These are phyloP conservation scores for Xylaria intraflava DNA, from an alignment of 495 filamentous ascomycete genomes.

Conservation along the genomic window DNA sequence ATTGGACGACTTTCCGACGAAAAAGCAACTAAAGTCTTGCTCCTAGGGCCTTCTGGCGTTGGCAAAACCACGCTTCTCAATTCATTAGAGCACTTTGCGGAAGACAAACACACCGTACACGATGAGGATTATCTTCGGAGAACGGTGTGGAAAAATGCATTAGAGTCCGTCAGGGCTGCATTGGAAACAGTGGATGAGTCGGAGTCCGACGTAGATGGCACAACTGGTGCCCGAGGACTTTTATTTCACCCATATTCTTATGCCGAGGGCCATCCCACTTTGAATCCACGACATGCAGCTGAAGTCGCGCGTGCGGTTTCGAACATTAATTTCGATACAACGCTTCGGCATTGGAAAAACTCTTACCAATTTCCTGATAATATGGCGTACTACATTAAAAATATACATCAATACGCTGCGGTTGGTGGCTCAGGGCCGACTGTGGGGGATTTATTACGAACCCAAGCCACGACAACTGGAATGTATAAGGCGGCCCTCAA, in stretches of 20 bases:
- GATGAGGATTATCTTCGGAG: neutral
- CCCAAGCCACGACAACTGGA: conserved; percentile 1
- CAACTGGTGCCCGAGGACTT: neutral
- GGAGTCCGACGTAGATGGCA: neutral
- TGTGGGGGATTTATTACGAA: neutral
- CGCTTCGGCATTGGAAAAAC: neutral
- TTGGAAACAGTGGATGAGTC: neutral
- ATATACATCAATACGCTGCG: neutral
- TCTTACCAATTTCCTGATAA: neutral
- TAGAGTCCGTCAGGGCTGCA: neutral
- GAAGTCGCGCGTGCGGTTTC: neutral
- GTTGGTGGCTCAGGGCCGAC: neutral
- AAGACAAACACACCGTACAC: neutral
- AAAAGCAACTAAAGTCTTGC: neutral
- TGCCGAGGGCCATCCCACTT: neutral
- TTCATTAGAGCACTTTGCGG: neutral
- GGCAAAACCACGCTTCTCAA: conserved; percentile 1
- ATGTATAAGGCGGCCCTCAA: neutral
- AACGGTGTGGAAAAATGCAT: neutral
- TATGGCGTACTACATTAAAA: neutral
- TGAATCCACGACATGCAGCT: neutral
- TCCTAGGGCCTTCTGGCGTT: neutral
- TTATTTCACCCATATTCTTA: neutral
- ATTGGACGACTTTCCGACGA: too few relatives aligned
- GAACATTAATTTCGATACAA: neutral